phyloP scores from a whole-genome alignment of 1,284 basidiomycete species.

The Pascua guehoae region DNA sequence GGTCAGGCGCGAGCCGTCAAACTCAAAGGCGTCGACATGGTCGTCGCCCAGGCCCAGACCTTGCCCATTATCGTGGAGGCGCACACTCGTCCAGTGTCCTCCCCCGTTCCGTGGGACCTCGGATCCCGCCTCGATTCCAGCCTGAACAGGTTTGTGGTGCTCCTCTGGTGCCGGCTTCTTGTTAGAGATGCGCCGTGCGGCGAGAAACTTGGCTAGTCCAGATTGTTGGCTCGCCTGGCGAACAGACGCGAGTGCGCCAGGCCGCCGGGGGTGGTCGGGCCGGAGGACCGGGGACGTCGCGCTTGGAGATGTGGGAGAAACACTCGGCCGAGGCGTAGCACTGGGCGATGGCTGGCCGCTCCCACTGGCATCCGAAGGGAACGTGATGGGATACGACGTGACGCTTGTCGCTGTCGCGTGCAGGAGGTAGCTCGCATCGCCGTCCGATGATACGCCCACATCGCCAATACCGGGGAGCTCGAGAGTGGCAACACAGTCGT shows the following conservation, averaged over 20 bases:
- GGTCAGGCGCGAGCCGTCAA: constrained; percentile 26
- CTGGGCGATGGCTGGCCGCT: neutral
- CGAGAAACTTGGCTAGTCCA: constrained; percentile 38
- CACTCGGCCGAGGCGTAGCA: neutral
- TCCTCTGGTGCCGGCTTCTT: constrained; percentile 2
- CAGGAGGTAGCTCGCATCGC: constrained; percentile 26
- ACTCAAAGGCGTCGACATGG: constrained; percentile 29
- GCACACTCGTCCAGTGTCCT: constrained; percentile 31
- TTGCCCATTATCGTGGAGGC: constrained; percentile 24
- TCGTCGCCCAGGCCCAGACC: constrained; percentile 29
- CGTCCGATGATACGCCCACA: constrained; percentile 23
- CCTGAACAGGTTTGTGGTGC: constrained; percentile 1
- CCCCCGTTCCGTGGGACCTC: constrained; percentile 41
- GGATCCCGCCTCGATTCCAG: constrained; percentile 31
- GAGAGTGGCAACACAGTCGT: constrained; percentile 25
- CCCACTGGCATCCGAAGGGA: constrained; percentile 6
- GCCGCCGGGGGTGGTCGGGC: neutral
- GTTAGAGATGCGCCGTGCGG: constrained; percentile 9
- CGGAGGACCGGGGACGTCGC: constrained; percentile 4
- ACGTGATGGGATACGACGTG: constrained; percentile 37
- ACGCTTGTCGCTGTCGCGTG: constrained; percentile 32
- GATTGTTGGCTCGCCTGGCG: constrained; percentile 19
- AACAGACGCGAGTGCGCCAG: constrained; percentile 11
- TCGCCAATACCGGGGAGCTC: constrained; percentile 42
- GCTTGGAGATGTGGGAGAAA: neutral